These are phyloP conservation scores for Lactarius akahatsu DNA, from an alignment of 768 basidiomycete species.

Conservation along the genomic window DNA sequence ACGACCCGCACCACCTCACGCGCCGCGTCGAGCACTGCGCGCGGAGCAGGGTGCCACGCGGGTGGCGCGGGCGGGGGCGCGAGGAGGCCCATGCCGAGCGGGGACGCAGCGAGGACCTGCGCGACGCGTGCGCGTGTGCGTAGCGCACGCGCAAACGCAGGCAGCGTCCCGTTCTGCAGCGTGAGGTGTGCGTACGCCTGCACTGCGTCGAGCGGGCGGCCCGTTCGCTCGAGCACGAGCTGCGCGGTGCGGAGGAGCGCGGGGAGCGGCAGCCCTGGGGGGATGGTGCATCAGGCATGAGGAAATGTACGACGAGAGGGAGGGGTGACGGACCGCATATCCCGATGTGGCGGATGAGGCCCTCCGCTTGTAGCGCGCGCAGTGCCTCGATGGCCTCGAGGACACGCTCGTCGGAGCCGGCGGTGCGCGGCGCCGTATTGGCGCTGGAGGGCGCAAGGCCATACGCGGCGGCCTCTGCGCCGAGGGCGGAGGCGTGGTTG, in stretches of 20 bases:
- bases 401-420: constrained; percentile 70
- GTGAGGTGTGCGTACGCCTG: constrained; percentile 81
- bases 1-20: constrained; percentile 36
- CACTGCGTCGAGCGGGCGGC: constrained; percentile 68
- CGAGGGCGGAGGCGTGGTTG: constrained; percentile 55
- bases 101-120: constrained; percentile 76
- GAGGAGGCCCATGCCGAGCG: constrained; percentile 82
- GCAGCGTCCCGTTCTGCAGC: constrained; percentile 66
- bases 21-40: constrained; percentile 45
- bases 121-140: constrained; percentile 59
- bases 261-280: constrained; percentile 73
- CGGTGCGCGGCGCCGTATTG: constrained; percentile 33
- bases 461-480: constrained; percentile 54
- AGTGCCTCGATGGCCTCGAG: constrained; percentile 68
- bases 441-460: constrained; percentile 60
- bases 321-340: constrained; percentile 58
- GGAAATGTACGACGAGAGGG: too few relatives aligned
- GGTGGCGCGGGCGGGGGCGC: constrained; percentile 47
- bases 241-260: constrained; percentile 82
- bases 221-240: constrained; percentile 48
- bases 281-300: neutral
- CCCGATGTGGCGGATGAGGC: constrained; percentile 70
- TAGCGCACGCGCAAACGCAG: constrained; percentile 56
- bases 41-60: constrained; percentile 76
- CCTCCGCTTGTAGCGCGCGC: constrained; percentile 66